Evolutionary conservation across 2,329 filamentous ascomycete species (phyloP).

Genomic region (Clarireedia hainanense): DNA sequence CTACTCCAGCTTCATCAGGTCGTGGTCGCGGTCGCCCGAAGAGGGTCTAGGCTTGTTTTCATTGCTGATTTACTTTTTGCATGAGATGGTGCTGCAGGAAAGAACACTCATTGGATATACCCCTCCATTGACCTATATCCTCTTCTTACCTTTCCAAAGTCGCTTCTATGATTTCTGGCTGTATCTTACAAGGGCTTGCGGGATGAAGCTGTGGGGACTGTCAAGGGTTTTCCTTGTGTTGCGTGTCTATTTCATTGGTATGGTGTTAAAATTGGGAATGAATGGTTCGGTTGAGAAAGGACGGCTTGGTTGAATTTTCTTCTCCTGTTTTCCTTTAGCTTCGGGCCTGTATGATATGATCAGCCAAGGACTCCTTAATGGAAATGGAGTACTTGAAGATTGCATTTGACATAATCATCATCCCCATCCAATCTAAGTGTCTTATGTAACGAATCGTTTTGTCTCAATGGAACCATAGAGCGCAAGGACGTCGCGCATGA

Average conservation of each 20-base stretch:
- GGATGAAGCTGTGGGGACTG: not conserved
- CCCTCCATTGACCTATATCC: not conserved
- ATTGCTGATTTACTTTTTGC: not conserved
- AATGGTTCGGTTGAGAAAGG: not conserved
- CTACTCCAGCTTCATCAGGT: not conserved
- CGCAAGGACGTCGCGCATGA: no score
- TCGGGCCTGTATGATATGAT: not conserved
- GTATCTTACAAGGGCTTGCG: no score
- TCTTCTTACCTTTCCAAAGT: not conserved
- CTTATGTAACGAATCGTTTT: no score
- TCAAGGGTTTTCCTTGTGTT: not conserved
- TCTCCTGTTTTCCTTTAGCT: not conserved
- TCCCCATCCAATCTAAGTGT: no score
- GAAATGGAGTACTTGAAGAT: no score
- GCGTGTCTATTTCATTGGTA: not conserved
- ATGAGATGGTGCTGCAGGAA: not conserved
- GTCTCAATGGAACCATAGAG: no score
- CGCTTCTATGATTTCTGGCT: not conserved
- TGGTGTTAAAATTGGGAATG: not conserved
- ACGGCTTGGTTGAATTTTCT: not conserved
- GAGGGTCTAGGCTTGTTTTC: conserved; percentile 2
- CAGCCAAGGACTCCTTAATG: not conserved
- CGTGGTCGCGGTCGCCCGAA: conserved; percentile 8
- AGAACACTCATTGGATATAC: not conserved
- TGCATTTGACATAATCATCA: no score